Conservation (phyloP, 257 asterid species). For the Solanum tarijense region DNA sequence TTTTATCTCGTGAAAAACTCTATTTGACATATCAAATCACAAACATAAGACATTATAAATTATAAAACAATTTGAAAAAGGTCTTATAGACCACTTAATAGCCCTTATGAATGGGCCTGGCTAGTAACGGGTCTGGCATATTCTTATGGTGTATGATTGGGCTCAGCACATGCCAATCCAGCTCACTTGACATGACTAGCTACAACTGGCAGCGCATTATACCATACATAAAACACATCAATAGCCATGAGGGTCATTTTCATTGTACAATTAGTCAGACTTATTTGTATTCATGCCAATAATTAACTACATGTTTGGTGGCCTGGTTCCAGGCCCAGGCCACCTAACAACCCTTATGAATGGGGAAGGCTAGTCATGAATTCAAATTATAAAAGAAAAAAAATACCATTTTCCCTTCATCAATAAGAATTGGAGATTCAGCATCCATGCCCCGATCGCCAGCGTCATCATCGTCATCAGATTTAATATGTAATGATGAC, state of each 20-base stretch:
- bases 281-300: background rate
- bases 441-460: too few relatives aligned
- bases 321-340: background rate
- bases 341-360: background rate
- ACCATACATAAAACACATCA: background rate
- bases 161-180: background rate
- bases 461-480: background rate
- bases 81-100: background rate
- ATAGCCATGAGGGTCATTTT: too few relatives aligned
- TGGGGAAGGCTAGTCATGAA: background rate
- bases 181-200: background rate
- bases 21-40: background rate
- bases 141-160: background rate
- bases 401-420: background rate
- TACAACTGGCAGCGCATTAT: background rate
- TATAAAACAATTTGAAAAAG: background rate
- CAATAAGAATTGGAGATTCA: background rate
- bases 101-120: background rate
- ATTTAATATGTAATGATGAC: background rate
- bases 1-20: constrained; percentile 33
- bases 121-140: background rate
- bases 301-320: background rate
- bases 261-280: background rate
- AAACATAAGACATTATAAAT: background rate
- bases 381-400: background rate